Evolutionary conservation across 768 basidiomycete genomes (phyloP), one percentile per base, ranked within the genome.

Genomic region (Candolleomyces eurysporus): DNA sequence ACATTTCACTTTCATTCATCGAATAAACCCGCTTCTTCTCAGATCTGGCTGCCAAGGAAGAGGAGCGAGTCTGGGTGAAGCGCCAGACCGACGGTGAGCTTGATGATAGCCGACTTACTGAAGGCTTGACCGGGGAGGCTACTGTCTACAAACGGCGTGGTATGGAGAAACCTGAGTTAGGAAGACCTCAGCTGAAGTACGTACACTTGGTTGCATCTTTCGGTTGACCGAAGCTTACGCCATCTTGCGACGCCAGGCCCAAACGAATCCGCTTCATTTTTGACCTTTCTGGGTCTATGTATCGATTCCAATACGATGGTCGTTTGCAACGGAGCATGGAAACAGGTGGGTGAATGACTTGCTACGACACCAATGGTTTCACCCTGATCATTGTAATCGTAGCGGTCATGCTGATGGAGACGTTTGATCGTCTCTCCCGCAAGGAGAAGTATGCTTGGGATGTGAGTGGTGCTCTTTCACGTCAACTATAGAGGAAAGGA

Each of bases 401-500:
- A 87, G 86, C 85, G n/a, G 85, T 84, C 9, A 89, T 88, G 88
- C 69, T 89, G 48, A 88, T 89, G 86, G 88, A 89, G 67, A 86
- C 85, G 3, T 88, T 89, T 65, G 81, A 84, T 50, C 80, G 81
- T 5, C 73, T 89, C 16, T 82, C 84, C 8, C 71, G 84, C 52
- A 87, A 87, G 69, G 86, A 88, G 63, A 89, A 89, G 70, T 89
- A 87, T 67, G 82, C 83, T n/a, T 89, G 88, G 88, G 88, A 89
- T 79, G 87, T 88, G 65, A 73, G 86, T 79, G 36, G 36, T 11
- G 36, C 36, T 36, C 1, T 19, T 51, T 5, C 36, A 48, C 36
- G 17, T 14, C 30, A 40, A 48, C n/a, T 11, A 17, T 9, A 39
- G 51, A 19, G 8, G 4, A 39, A 14, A 8, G 21, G 9, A 36